A percentile compares a stretch with the other conserved stretches of the same genome.
phyloP scores from a whole-genome alignment of 768 basidiomycete species.

The Kwoniella newhampshirensis region DNA sequence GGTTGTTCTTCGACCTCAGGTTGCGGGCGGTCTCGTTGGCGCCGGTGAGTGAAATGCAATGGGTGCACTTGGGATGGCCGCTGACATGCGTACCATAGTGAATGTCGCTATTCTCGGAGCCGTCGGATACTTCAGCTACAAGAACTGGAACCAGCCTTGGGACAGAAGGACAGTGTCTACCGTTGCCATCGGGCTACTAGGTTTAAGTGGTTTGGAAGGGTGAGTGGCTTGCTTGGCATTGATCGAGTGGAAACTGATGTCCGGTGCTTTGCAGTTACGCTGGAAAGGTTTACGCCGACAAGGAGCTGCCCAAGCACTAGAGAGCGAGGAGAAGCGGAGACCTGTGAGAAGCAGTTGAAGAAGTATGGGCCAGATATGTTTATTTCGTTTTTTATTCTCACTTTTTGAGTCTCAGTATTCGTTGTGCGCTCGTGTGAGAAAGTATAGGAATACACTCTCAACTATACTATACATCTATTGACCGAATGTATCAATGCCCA shows the following conservation, averaged over 20 bases:
- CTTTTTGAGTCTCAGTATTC: background rate
- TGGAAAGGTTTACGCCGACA: conserved; percentile 56
- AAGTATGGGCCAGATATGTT: too few relatives aligned
- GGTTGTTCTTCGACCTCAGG: conserved; percentile 64
- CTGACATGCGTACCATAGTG: conserved; percentile 54
- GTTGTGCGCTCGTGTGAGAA: background rate
- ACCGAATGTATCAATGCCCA: too few relatives aligned
- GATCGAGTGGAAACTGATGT: background rate
- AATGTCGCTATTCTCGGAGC: conserved; percentile 62
- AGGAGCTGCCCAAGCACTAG: conserved; percentile 48
- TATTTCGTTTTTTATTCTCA: conserved; percentile 1
- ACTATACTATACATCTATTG: too few relatives aligned
- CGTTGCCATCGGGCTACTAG: conserved; percentile 62
- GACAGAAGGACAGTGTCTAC: conserved; percentile 64
- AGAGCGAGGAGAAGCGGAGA: background rate
- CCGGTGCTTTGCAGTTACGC: conserved; percentile 50
- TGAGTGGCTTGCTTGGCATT: conserved; percentile 54
- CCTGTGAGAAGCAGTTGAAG: background rate
- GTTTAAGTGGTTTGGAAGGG: conserved; percentile 69
- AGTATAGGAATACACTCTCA: background rate
- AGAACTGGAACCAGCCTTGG: conserved; percentile 70
- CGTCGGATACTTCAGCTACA: conserved; percentile 66
- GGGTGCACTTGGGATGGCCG: too few relatives aligned
- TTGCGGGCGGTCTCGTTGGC: conserved; percentile 67
- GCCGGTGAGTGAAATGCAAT: conserved; percentile 56